phyloP scores from a whole-genome alignment of 768 basidiomycete species.

The Boletellus emodensis region DNA sequence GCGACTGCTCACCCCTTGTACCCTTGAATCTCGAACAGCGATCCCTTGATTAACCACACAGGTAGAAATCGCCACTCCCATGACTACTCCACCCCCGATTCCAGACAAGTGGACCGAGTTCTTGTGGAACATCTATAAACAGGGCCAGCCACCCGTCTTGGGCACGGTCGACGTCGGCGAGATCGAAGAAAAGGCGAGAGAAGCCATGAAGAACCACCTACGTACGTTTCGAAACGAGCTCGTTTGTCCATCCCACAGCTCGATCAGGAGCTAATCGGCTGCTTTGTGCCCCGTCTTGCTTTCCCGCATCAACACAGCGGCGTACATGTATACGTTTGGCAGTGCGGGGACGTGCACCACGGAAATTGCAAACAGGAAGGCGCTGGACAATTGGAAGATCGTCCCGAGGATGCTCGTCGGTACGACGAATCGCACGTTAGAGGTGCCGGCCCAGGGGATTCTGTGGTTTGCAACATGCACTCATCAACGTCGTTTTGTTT shows the following conservation, averaged over 20 bases:
- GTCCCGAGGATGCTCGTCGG: constrained; percentile 77
- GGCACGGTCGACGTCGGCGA: constrained; percentile 61
- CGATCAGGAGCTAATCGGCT: no score
- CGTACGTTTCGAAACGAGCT: constrained; percentile 34
- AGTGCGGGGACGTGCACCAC: constrained; percentile 73
- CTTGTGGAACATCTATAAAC: constrained; percentile 18
- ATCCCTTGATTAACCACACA: no score
- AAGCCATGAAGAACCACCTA: constrained; percentile 54
- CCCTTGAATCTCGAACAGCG: no score
- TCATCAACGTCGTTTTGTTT: not conserved
- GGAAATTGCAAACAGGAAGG: constrained; percentile 58
- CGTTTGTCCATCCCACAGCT: not conserved
- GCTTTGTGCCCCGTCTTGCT: no score
- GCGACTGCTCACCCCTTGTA: no score
- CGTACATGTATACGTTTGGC: constrained; percentile 74
- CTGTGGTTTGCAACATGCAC: not conserved
- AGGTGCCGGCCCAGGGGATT: constrained; percentile 36
- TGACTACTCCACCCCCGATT: constrained; percentile 17
- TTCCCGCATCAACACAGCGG: constrained; percentile 37
- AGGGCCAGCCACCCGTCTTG: constrained; percentile 28
- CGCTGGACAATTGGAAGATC: constrained; percentile 65
- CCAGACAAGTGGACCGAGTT: constrained; percentile 28
- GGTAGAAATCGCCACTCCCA: not conserved
- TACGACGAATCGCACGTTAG: constrained; percentile 52
- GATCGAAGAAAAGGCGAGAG: constrained; percentile 63